Conservation (phyloP, 805 yeast species). For the Schizosaccharomyces octosporus region DNA sequence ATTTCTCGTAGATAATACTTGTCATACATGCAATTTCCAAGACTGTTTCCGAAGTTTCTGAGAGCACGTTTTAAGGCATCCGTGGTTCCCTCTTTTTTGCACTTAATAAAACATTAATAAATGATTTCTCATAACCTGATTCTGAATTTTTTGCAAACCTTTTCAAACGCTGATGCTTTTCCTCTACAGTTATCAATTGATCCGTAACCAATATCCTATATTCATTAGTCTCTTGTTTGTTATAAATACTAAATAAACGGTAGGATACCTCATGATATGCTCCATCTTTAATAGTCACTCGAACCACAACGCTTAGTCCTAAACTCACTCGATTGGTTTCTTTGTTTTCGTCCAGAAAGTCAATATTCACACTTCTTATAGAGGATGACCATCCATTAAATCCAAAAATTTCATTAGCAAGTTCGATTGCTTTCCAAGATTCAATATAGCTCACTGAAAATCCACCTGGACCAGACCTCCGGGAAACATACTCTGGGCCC, state of each 20-base stretch:
- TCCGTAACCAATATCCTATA: constrained; percentile 41
- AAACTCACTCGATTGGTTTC: background rate
- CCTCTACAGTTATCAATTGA: constrained; percentile 26
- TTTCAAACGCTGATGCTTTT: constrained; percentile 50
- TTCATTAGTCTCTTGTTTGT: background rate
- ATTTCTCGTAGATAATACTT: constrained; percentile 1
- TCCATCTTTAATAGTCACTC: constrained; percentile 58
- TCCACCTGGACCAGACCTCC: constrained; percentile 37
- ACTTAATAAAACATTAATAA: constrained; percentile 9
- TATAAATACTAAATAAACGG: background rate
- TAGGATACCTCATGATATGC: constrained; percentile 32
- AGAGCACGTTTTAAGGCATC: constrained; percentile 62
- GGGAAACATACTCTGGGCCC: constrained; percentile 39
- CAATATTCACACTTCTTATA: constrained; percentile 9
- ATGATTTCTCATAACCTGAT: background rate
- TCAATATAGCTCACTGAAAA: constrained; percentile 34
- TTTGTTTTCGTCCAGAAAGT: constrained; percentile 1
- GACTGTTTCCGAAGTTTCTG: constrained; percentile 52
- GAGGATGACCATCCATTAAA: constrained; percentile 54
- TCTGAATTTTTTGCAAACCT: constrained; percentile 11
- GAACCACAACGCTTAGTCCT: constrained; percentile 20
- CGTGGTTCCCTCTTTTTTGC: constrained; percentile 66
- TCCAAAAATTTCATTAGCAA: constrained; percentile 58
- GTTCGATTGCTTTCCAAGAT: constrained; percentile 45
- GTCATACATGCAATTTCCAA: constrained; percentile 27